Evolutionary conservation across 352 stramenopile genomes (phyloP), one percentile per base, ranked within the genome.

Genomic region (Globisporangium orthogonon): DNA sequence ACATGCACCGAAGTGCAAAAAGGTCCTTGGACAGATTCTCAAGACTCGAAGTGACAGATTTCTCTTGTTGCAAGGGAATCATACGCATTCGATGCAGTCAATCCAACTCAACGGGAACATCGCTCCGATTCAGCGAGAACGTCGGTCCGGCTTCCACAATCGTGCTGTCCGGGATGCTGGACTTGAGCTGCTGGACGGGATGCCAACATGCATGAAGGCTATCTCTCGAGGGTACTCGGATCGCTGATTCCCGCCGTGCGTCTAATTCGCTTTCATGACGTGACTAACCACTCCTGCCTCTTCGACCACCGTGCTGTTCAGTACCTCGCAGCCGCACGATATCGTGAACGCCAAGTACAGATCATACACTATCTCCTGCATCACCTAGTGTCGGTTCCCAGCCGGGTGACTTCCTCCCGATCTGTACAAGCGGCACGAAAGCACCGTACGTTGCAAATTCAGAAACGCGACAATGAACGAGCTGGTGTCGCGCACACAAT

Each of bases 11-110:
- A n/a, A n/a, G n/a, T n/a, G n/a, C n/a, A n/a, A n/a, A n/a, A n/a
- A n/a, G n/a, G n/a, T n/a, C n/a, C n/a, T n/a, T n/a, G n/a, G n/a
- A 60, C 65, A 0, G 29, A 51, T 1, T 50, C 63, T 13, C 48
- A 69, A 6, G 44, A 66, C n/a, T 4, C 35, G 33, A 52, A 10
- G 15, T 53, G 35, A 18, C 7, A 45, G 23, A 1, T 54, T 4
- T 49, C 54, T 18, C 5, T 53, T 43, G 18, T 28, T 59, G 13
- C 28, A 40, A 7, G 18, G 44, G 7, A 59, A 47, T 15, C 45
- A 18, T 0, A 1, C 51, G 7, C 17, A 17, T 2, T 59, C 44
- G n/a, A 51, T 60, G 31, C 18, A 37, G 3, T 37, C 18, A 15
- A 10, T 53, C n/a, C n/a, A n/a, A n/a, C n/a, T n/a, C n/a, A n/a